Base-by-base conservation (phyloP, 73 alveolate species). In the Paramecium sexaurelia region DNA sequence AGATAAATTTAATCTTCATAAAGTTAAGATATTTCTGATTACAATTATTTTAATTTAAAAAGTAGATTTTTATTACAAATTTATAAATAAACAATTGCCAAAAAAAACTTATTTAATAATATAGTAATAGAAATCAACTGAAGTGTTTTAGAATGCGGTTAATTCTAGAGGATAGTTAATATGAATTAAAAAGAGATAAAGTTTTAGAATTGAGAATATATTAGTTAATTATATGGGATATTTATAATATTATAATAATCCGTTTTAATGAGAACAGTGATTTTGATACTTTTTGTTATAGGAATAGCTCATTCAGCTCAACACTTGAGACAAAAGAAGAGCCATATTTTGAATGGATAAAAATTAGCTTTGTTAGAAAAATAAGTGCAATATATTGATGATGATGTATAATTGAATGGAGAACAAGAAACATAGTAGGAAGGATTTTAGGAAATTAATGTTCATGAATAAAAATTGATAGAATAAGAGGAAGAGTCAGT, bases 241-340 rank as follows among this genome's bases (percentile, higher is more conserved):
- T 51, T 51, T 51, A 51, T 20, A 51, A n/a, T 51, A 51, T n/a
- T 17, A 51, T 51, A 51, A 17, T 61, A 61, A 61, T 61, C 47
- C 83, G 83, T 61, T 24, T 61, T 61, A 61, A 61, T 61, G 83
- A 61, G 83, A 61, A 11, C 20, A 32, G 83, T 61, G 39, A 26
- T 61, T 24, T 26, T 26, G 11, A 61, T 61, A 29, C 20, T 61
- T 29, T 13, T 32, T 10, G 9, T 61, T 41, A 61, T 61, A 61
- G 26, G 39, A 0, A 61, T 61, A 1, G 83, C 26, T 10, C 47
- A 61, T 26, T 61, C 83, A 26, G 47, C 83, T 3, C 8, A 26
- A 13, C 41, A 61, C 26, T 24, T 61, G 43, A 61, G 83, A 61
- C 9, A 61, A 13, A 27, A 8, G 17, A 1, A 57, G 82, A 57